phyloP scores from a whole-genome alignment of 768 basidiomycete species.

The Suillus alpinus region DNA sequence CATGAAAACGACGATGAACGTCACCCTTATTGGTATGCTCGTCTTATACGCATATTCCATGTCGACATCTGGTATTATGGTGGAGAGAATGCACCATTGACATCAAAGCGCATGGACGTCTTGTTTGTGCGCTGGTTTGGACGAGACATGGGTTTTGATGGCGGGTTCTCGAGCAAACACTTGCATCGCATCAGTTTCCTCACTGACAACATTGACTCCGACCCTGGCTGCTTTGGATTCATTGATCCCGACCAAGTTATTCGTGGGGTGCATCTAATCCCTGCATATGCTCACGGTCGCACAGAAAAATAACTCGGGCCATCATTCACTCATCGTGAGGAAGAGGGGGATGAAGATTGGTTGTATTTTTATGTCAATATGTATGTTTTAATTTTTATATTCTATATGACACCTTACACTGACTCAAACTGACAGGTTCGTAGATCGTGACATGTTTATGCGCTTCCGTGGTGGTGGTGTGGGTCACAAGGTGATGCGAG shows the following conservation, averaged over 20 bases:
- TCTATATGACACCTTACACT: too few relatives aligned
- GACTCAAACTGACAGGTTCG: constrained; percentile 27
- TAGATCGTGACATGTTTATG: too few relatives aligned
- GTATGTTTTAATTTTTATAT: constrained; percentile 20
- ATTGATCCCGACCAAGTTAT: constrained; percentile 42
- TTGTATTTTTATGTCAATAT: constrained; percentile 29
- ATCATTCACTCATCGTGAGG: not conserved
- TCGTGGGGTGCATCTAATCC: constrained; percentile 40
- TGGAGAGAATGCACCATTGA: not conserved
- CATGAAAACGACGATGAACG: constrained; percentile 13
- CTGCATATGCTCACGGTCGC: constrained; percentile 30
- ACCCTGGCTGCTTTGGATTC: constrained; percentile 41
- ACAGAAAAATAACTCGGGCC: constrained; percentile 13
- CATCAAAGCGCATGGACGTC: constrained; percentile 31
- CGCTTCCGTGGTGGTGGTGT: constrained; percentile 29
- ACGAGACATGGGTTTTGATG: constrained; percentile 18
- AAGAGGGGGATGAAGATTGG: constrained; percentile 27
- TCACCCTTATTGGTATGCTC: constrained; percentile 40
- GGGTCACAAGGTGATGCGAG: constrained; percentile 21
- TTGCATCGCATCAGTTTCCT: constrained; percentile 41
- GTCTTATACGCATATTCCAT: constrained; percentile 32
- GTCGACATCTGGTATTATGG: constrained; percentile 3
- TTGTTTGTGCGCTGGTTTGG: constrained; percentile 42
- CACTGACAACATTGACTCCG: constrained; percentile 12
- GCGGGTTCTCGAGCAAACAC: constrained; percentile 26